A percentile compares a stretch with the other conserved stretches of the same genome.
Evolutionary conservation across 2,329 filamentous ascomycete species (phyloP).

Genomic region (Aspergillus alliaceus): DNA sequence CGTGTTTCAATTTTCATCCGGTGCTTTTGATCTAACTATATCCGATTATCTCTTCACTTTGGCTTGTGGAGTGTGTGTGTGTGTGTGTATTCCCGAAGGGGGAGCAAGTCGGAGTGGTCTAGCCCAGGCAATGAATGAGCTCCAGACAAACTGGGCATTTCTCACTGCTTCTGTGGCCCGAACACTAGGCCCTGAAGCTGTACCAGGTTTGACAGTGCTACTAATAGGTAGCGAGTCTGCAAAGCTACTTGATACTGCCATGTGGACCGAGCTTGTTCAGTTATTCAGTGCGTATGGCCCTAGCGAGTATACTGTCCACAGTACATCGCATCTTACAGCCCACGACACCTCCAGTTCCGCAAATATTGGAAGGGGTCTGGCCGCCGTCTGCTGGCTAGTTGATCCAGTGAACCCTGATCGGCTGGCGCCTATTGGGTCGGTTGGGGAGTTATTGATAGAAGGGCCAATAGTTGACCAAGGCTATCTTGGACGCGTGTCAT

Average conservation of each 20-base stretch:
- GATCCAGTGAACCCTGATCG: slow-evolving; percentile 4
- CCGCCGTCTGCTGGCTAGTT: slow-evolving; percentile 13
- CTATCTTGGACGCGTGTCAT: slow-evolving; percentile 23
- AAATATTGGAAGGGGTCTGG: slow-evolving; percentile 6
- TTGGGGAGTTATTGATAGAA: slow-evolving; percentile 45
- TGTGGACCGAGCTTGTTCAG: slow-evolving; percentile 36
- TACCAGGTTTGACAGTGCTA: slow-evolving; percentile 36
- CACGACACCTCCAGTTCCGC: not conserved
- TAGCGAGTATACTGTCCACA: slow-evolving; percentile 14
- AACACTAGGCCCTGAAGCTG: slow-evolving; percentile 26
- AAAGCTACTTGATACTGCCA: slow-evolving; percentile 33
- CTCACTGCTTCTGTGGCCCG: slow-evolving; percentile 38
- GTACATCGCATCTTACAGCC: not conserved
- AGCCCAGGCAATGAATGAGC: slow-evolving; percentile 38
- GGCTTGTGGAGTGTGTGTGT: slow-evolving; percentile 14
- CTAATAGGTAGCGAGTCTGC: slow-evolving; percentile 28
- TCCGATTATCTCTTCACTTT: slow-evolving; percentile 9
- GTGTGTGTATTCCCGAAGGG: slow-evolving; percentile 17
- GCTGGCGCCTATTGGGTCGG: slow-evolving; percentile 34
- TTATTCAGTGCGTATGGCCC: slow-evolving; percentile 32
- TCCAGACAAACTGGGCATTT: slow-evolving; percentile 33
- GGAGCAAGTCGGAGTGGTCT: slow-evolving; percentile 11
- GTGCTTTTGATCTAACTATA: slow-evolving; percentile 16
- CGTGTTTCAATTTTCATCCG: slow-evolving; percentile 12
- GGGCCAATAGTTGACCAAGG: slow-evolving; percentile 30